Evolutionary conservation across 495 filamentous ascomycete species (phyloP).

Genomic region (Hyaloscypha finlandica): DNA sequence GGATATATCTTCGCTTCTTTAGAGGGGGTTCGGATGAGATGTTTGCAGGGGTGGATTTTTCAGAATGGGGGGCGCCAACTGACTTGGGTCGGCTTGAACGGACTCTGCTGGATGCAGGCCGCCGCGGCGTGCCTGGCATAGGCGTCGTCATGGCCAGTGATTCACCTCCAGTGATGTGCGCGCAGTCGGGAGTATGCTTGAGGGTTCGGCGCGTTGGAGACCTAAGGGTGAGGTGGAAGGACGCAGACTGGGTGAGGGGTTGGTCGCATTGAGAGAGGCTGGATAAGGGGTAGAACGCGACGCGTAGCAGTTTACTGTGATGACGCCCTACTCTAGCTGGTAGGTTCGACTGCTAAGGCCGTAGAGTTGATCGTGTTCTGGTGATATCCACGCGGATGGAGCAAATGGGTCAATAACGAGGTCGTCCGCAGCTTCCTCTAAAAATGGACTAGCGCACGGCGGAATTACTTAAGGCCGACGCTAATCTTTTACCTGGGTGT

Average conservation of each 20-base stretch:
- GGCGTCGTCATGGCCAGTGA: slow-evolving; percentile 25
- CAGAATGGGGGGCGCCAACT: slow-evolving; percentile 11
- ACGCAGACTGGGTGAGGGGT: slow-evolving; percentile 9
- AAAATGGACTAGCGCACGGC: background rate
- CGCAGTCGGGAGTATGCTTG: background rate
- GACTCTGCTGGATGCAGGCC: slow-evolving; percentile 27
- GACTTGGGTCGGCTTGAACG: slow-evolving; percentile 29
- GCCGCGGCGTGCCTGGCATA: slow-evolving; percentile 26
- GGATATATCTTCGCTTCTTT: slow-evolving; percentile 63
- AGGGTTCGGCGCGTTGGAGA: slow-evolving; percentile 11
- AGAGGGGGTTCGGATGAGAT: slow-evolving; percentile 53
- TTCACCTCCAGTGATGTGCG: slow-evolving; percentile 5
- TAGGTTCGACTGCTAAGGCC: background rate
- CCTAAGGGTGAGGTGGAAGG: slow-evolving; percentile 23
- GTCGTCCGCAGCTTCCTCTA: background rate
- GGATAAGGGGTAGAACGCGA: slow-evolving; percentile 1
- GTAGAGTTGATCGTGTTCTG: slow-evolving; percentile 1
- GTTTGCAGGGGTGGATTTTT: slow-evolving; percentile 35
- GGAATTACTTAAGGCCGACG: background rate
- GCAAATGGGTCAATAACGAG: background rate
- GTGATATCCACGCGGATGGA: background rate
- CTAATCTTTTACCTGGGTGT: background rate
- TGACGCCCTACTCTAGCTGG: background rate
- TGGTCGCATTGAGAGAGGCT: slow-evolving; percentile 21
- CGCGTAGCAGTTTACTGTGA: slow-evolving; percentile 6